Base-by-base conservation (phyloP, 257 asterid genomes). In the Anisodus acutangulus region DNA sequence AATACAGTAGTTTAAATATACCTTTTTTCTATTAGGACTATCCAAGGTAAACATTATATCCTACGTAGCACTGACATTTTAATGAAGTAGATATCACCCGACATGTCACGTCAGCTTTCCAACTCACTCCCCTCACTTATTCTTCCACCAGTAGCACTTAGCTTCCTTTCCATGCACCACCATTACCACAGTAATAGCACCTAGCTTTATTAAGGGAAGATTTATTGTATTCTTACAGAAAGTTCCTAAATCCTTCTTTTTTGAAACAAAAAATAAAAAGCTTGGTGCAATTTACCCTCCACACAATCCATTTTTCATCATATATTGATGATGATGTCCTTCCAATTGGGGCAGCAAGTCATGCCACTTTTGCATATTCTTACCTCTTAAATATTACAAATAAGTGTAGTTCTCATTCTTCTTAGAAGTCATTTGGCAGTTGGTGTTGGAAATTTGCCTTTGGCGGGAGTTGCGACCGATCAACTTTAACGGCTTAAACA, bases 321-420 rank as follows among this genome's bases (percentile, higher is more conserved):
- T 22, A 22, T 22, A 22, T 22, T 22, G 26, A 22, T 22, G 26
- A 22, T 22, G 26, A 22, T 22, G 26, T 22, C 26, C 26, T 22
- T 22, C 26, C 26, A 22, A 22, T 22, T 22, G 26, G 26, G 26
- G 92, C 93, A 19, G 89, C 95, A 55, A 81, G 86, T 22, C 91
- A 91, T 85, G 90, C 91, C 51, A 55, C 88, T 16, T 87, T 91
- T 86, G 91, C 95, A 0, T 8, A 85, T 83, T 83, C 90, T 51
- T 89, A 87, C 64, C 81, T 88, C n/a, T 35, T 78, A 3, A 82
- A 74, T 63, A 84, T 68, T 6, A 67, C 54, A 31, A n/a, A 82
- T 6, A 71, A 58, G 68, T 78, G 71, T 83, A 11, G 79, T 71
- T 79, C 41, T 57, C 17, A 11, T 54, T 79, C 70, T 62, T 55